Evolutionary conservation across 176 grass and related monocot genomes (phyloP).

Genomic region (Aegilops tauschii): DNA sequence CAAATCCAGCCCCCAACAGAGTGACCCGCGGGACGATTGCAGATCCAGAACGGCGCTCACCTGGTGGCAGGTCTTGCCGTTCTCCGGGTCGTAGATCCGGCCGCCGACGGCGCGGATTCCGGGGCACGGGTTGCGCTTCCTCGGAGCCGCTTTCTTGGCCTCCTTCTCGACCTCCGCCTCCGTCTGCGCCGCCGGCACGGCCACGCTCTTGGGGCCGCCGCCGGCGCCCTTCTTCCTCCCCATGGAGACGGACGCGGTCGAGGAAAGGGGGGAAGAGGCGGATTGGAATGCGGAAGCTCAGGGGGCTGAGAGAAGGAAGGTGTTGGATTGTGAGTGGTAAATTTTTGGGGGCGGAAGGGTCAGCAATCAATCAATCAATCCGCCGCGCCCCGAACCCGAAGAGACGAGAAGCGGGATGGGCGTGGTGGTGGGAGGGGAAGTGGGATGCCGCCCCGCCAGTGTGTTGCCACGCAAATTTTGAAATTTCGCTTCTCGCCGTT

Average conservation of each 20-base stretch:
- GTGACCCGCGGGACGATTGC: background rate
- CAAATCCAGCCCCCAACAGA: background rate
- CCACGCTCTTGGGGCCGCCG: background rate
- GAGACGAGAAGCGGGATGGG: background rate
- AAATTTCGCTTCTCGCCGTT: background rate
- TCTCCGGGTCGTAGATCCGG: constrained; percentile 73
- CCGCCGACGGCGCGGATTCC: constrained; percentile 48
- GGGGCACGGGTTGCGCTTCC: constrained; percentile 47
- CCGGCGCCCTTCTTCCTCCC: background rate
- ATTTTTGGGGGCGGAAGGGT: background rate
- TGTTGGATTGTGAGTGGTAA: background rate
- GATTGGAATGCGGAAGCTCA: background rate
- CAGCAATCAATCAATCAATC: background rate
- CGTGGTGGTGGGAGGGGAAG: no score
- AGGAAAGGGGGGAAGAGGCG: background rate
- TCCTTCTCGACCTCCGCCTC: background rate
- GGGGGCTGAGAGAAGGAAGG: background rate
- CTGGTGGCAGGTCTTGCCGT: constrained; percentile 93
- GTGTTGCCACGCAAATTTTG: background rate
- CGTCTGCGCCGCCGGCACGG: constrained; percentile 7
- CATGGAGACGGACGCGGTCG: background rate
- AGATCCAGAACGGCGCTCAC: constrained; percentile 22
- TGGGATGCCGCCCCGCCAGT: background rate
- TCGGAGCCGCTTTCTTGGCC: background rate
- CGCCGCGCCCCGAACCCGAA: background rate